Percentiles rank a stretch among this genome's conserved stretches.
These are phyloP conservation scores for Eimeria praecox DNA, from an alignment of 169 alveolate genomes.

Conservation along the genomic window DNA sequence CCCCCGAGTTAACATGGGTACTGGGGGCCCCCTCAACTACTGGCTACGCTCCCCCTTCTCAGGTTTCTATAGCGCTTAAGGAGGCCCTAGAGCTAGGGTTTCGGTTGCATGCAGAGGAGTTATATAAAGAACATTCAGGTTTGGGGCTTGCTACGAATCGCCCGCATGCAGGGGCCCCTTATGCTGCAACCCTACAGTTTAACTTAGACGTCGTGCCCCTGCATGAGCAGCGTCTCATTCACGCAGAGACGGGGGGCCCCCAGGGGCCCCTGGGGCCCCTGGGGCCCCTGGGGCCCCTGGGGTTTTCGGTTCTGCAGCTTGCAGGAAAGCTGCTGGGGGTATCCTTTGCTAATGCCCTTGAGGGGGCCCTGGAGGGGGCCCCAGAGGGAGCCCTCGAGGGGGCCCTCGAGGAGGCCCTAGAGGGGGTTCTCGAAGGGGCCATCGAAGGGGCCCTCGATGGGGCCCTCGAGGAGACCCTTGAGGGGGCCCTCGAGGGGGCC, in stretches of 20 bases:
- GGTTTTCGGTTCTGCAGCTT: background rate
- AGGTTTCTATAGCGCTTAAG: background rate
- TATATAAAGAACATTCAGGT: background rate
- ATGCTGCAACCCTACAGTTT: constrained; percentile 25
- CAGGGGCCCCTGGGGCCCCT: background rate
- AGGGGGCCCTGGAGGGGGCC: background rate
- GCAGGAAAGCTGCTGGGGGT: background rate
- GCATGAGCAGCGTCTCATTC: constrained; percentile 31
- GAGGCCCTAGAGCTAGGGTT: constrained; percentile 24
- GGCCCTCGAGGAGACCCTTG: background rate
- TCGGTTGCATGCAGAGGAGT: constrained; percentile 25
- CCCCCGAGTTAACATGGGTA: constrained; percentile 31
- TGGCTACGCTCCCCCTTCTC: background rate
- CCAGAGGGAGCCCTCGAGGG: background rate
- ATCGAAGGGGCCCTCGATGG: background rate
- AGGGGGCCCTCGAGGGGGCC: background rate
- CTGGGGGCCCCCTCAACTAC: constrained; percentile 7
- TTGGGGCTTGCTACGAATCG: background rate
- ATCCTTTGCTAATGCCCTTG: background rate
- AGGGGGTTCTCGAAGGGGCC: background rate
- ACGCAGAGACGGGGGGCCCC: constrained; percentile 18
- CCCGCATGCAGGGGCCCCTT: constrained; percentile 44
- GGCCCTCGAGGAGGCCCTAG: background rate
- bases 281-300: background rate
- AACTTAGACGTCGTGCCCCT: constrained; percentile 43